Evolutionary conservation across 2,329 filamentous ascomycete species (phyloP), one percentile per base, ranked within the genome.

Genomic region (Phyllosticta citriasiana): DNA sequence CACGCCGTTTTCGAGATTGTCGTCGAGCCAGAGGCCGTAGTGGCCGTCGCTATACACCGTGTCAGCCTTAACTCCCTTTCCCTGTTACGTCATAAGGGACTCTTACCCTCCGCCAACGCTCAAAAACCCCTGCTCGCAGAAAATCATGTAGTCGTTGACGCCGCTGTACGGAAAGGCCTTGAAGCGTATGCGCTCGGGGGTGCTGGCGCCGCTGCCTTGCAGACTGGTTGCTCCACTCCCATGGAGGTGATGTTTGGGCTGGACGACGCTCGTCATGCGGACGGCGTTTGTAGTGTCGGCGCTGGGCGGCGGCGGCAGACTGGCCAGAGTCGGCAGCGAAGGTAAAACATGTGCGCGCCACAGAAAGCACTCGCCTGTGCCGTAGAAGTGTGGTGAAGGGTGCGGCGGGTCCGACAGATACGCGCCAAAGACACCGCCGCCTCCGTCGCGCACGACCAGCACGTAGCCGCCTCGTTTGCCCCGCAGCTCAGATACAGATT

Each of bases 101-200:
- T 25, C 79, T 74, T 68, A 85, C 76, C 84, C 90, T 60, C 91
- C 93, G 10, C 94, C 94, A 22, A 97, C 82, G 69, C 89, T 94
- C 53, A 99, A 75, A 72, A 89, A 97, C 25, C 86, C 84, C 2
- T 84, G 80, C 75, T 97, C 91, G 75, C 93, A 97, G 69, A 95
- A 88, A 66, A 97, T 94, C 78, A 93, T 91, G 72, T 96, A 99
- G 74, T 97, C 94, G 73, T 99, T 97, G 51, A 96, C 84, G 4
- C 94, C 94, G 61, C 89, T 95, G 71, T 97, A 97, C 0, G 93
- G 92, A 69, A 97, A 99, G 0, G 93, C 93, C 76, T 96, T 97
- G 82, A 99, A 99, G 22, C 94, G 86, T 66, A 97, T 90, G 26
- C 85, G 82, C 64, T 93, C 89, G 4, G 85, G 83, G 3, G 85